Evolutionary conservation across 371 early-diverging fungal species (phyloP).

Genomic region (Chytridium lagenaria): DNA sequence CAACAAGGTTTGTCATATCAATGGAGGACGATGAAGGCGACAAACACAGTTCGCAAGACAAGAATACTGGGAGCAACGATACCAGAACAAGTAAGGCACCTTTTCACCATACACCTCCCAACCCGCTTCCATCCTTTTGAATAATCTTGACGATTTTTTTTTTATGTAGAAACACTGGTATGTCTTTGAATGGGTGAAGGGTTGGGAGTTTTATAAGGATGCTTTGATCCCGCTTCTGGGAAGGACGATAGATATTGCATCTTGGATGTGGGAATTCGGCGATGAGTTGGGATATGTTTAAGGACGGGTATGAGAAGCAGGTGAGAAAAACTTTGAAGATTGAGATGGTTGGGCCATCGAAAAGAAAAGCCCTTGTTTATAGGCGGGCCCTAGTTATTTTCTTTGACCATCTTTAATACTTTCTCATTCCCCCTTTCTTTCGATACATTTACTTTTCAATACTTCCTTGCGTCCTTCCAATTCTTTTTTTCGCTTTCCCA

Average conservation of each 20-base stretch:
- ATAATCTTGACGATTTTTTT: not conserved
- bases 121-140: not conserved
- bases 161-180: not conserved
- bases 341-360: not conserved
- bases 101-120: not conserved
- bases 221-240: slow-evolving; percentile 27
- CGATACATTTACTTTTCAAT: too few species aligned
- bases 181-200: slow-evolving; percentile 50
- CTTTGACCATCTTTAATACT: not conserved
- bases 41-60: too few species aligned
- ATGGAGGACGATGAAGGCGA: too few species aligned
- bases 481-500: too few species aligned
- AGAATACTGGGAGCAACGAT: not conserved
- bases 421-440: too few species aligned
- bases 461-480: too few species aligned
- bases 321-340: slow-evolving; percentile 26
- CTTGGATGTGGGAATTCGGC: slow-evolving; percentile 65
- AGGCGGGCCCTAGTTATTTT: not conserved
- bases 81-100: not conserved
- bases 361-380: not conserved
- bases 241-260: slow-evolving; percentile 34
- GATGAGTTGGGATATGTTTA: slow-evolving; percentile 56
- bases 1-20: too few species aligned
- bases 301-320: slow-evolving; percentile 76
- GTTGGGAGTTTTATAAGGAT: slow-evolving; percentile 31